Evolutionary conservation across 352 stramenopile genomes (phyloP), one percentile per base, ranked within the genome.

Genomic region (Pythium diclinum): DNA sequence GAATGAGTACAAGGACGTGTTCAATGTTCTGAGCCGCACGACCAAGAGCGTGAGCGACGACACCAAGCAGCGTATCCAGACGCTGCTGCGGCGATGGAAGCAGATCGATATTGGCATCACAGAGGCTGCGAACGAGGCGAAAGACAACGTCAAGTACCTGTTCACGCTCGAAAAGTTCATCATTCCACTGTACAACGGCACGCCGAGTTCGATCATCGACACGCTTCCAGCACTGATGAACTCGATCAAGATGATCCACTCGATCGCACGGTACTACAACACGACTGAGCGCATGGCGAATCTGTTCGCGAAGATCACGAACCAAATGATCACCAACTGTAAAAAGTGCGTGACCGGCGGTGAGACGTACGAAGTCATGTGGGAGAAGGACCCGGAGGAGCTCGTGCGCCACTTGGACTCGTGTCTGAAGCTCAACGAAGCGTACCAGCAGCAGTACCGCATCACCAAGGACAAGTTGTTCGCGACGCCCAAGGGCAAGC

Each of bases 241-340:
- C 78, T 98, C 92, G 32, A 99, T 99, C 81, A 99, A 99, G 81
- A 99, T 99, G 97, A 99, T 99, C 65, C 96, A 99, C 71, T 98
- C 95, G 11, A 99, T 99, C 65, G 94, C 96, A 60, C 81, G 97
- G 49, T 99, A 99, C 67, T 99, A 99, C 83, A 99, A 99, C 73
- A 99, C 95, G n/a, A 97, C 88, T 6, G 96, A 99, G 68, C 85
- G 96, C 32, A 99, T 99, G 89, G 94, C 94, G 0, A 97, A 93
- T 40, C 80, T 99, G 55, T 98, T 99, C 61, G 87, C 88, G 3
- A 99, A 99, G 74, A 99, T 99, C 66, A 99, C 97, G 0, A 97
- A 99, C 73, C 97, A 99, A 74, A 99, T 99, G 95, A 99, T 99
- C 71, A 80, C 87, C 6, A 98, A 97, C 71, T 99, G 96, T 80